phyloP scores from a whole-genome alignment of 805 yeast genomes.

The Yamadazyma nakazawae region DNA sequence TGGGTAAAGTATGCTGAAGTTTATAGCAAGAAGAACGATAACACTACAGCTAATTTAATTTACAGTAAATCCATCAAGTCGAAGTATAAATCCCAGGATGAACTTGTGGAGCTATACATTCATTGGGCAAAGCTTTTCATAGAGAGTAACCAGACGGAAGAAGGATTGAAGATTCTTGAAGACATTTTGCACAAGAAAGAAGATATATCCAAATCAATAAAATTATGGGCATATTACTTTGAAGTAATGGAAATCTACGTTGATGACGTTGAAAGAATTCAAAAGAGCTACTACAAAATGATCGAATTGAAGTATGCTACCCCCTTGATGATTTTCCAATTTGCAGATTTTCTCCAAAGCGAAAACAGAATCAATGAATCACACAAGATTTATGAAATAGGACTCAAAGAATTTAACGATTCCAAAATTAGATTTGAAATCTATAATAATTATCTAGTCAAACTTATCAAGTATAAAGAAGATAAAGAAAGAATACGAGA shows the following conservation, averaged over 20 bases:
- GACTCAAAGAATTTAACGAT: constrained; percentile 56
- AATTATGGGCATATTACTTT: constrained; percentile 70
- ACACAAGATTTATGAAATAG: constrained; percentile 64
- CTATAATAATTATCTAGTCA: constrained; percentile 66
- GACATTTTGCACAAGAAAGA: constrained; percentile 23
- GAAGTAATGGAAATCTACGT: constrained; percentile 63
- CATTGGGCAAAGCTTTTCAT: constrained; percentile 73
- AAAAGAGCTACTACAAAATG: constrained; percentile 26
- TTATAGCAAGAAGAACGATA: constrained; percentile 55
- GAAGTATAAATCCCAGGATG: constrained; percentile 60
- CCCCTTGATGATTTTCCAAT: constrained; percentile 61
- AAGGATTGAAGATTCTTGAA: constrained; percentile 34
- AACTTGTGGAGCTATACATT: constrained; percentile 66
- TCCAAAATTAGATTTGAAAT: constrained; percentile 57
- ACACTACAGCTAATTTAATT: constrained; percentile 58
- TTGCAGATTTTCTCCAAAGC: constrained; percentile 57
- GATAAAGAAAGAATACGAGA: constrained; percentile 50
- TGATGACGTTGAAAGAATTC: constrained; percentile 18
- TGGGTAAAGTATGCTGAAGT: constrained; percentile 72
- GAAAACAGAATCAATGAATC: constrained; percentile 45
- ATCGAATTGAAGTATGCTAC: constrained; percentile 59
- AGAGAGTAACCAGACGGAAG: constrained; percentile 43
- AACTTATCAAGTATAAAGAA: constrained; percentile 32
- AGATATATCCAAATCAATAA: constrained; percentile 51
- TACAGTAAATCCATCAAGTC: constrained; percentile 66